Conservation (phyloP, 495 filamentous ascomycete genomes). For the Lasiosphaeria miniovina region DNA sequence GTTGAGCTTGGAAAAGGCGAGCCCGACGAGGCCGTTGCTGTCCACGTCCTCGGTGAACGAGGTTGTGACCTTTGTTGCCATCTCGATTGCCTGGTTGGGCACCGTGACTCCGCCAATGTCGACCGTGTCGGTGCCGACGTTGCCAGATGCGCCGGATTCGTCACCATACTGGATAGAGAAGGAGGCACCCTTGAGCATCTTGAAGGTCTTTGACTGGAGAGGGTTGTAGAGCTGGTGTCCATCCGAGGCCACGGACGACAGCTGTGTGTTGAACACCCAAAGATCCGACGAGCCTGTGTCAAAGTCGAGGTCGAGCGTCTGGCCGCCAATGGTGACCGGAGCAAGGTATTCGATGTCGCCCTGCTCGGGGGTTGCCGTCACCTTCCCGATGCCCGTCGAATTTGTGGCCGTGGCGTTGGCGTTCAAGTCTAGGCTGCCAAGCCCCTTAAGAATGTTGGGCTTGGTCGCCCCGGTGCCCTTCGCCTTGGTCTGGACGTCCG, state of each 20-base stretch:
- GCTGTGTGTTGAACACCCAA: slow-evolving; percentile 74
- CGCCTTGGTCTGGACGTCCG: slow-evolving; percentile 23
- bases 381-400: slow-evolving; percentile 43
- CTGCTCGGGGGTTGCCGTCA: slow-evolving; percentile 57
- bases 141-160: slow-evolving; percentile 60
- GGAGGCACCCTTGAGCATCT: slow-evolving; percentile 35
- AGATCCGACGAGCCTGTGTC: slow-evolving; percentile 83
- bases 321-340: slow-evolving; percentile 68
- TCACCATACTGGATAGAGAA: slow-evolving; percentile 79
- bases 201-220: slow-evolving; percentile 53
- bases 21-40: slow-evolving; percentile 73
- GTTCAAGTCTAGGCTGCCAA: not conserved
- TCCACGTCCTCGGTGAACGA: slow-evolving; percentile 60
- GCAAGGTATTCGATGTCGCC: slow-evolving; percentile 69
- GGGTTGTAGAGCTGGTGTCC: slow-evolving; percentile 65
- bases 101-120: slow-evolving; percentile 70
- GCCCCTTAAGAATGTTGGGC: slow-evolving; percentile 10
- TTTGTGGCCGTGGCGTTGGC: not conserved
- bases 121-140: slow-evolving; percentile 70
- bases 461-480: slow-evolving; percentile 16
- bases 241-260: slow-evolving; percentile 40
- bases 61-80: slow-evolving; percentile 61
- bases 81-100: slow-evolving; percentile 64
- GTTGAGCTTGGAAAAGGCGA: slow-evolving; percentile 74
- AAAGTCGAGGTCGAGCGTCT: slow-evolving; percentile 72